phyloP scores from a whole-genome alignment of 2,329 filamentous ascomycete species.

The Colletotrichum neosansevieriae region DNA sequence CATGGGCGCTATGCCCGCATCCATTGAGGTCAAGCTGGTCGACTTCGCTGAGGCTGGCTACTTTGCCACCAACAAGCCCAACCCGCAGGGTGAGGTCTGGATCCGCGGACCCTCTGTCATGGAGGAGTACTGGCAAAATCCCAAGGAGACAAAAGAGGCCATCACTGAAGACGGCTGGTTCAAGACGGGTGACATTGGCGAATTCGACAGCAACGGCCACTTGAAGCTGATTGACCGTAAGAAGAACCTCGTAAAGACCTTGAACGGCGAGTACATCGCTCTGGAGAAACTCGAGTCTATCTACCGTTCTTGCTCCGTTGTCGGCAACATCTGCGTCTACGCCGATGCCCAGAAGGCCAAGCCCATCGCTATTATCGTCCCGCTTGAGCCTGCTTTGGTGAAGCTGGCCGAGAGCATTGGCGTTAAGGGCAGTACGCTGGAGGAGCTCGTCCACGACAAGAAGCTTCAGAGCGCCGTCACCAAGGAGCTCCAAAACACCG shows the following conservation, averaged over 20 bases:
- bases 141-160: constrained; percentile 78
- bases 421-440: constrained; percentile 66
- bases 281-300: constrained; percentile 76
- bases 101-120: constrained; percentile 82
- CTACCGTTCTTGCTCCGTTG: constrained; percentile 63
- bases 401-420: constrained; percentile 60
- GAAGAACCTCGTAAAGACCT: constrained; percentile 89
- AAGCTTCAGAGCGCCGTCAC: constrained; percentile 74
- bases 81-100: constrained; percentile 88
- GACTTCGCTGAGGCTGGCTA: constrained; percentile 89
- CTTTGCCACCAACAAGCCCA: constrained; percentile 78
- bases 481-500: constrained; percentile 72
- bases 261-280: constrained; percentile 86
- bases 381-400: constrained; percentile 66
- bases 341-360: constrained; percentile 63
- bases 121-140: constrained; percentile 80
- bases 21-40: constrained; percentile 85
- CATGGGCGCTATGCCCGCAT: constrained; percentile 79
- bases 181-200: constrained; percentile 87
- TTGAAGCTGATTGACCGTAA: constrained; percentile 84
- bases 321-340: constrained; percentile 69
- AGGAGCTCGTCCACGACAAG: constrained; percentile 76
- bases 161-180: constrained; percentile 85
- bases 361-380: constrained; percentile 69
- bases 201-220: constrained; percentile 79